Percentiles rank a stretch among this genome's conserved stretches.
phyloP scores from a whole-genome alignment of 2,329 filamentous ascomycete genomes.

The Beauveria sp. region DNA sequence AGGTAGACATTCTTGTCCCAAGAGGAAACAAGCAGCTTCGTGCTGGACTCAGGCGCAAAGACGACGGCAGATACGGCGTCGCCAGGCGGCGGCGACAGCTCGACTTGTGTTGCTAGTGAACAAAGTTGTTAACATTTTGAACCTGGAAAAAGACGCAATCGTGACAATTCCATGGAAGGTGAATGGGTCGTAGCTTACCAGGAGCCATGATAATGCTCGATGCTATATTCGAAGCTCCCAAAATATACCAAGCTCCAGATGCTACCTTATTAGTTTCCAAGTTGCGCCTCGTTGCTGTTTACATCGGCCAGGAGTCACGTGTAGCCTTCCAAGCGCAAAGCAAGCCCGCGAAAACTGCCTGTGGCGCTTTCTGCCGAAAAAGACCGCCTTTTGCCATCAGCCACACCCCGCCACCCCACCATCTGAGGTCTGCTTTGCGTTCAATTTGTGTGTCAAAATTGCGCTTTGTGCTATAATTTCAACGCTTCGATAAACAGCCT shows the following conservation, averaged over 20 bases:
- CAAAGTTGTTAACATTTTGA: neutral
- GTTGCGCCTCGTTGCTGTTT: slow-evolving; percentile 24
- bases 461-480: slow-evolving; percentile 18
- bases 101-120: slow-evolving; percentile 62
- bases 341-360: neutral
- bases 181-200: slow-evolving; percentile 22
- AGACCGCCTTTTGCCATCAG: slow-evolving; percentile 22
- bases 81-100: slow-evolving; percentile 71
- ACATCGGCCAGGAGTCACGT: slow-evolving; percentile 28
- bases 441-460: slow-evolving; percentile 36
- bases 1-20: slow-evolving; percentile 92
- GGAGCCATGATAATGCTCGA: slow-evolving; percentile 31
- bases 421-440: slow-evolving; percentile 22
- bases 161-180: neutral
- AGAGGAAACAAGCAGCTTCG: slow-evolving; percentile 78
- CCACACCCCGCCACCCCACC: slow-evolving; percentile 36
- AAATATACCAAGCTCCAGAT: neutral
- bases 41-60: slow-evolving; percentile 72
- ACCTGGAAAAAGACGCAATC: too few species aligned
- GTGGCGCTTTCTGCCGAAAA: slow-evolving; percentile 22
- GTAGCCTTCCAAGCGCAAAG: slow-evolving; percentile 14
- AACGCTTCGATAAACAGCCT: neutral
- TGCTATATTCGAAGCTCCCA: slow-evolving; percentile 15
- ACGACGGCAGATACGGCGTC: slow-evolving; percentile 83
- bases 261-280: neutral